Evolutionary conservation across 805 yeast species (phyloP), one percentile per base, ranked within the genome.

Genomic region (Ogataea trehalophila): DNA sequence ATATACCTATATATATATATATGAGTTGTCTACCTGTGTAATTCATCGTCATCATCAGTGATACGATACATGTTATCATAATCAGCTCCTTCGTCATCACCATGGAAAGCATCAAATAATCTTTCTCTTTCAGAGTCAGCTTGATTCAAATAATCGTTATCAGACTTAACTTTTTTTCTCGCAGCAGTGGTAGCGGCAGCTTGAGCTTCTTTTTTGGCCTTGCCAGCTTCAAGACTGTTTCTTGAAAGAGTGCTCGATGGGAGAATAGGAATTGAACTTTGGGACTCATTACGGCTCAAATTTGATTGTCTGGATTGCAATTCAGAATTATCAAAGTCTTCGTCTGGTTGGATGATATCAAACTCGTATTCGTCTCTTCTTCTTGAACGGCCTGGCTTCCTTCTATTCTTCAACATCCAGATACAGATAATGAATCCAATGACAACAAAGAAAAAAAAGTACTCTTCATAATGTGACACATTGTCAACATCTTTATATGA

Each of bases 341-440:
- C 59, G 22, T 55, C 64, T 22, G 59, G 84, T 17, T 82, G 85
- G 40, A 86, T 86, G 41, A 85, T 80, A 60, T 86, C 95, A 59
- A 86, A 83, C 60, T 86, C 94, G 58, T 78, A 83, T 37, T 83
- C 89, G 57, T 84, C 79, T 67, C 90, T 69, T 60, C 85, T 69
- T 66, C 87, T 71, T 48, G 68, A 61, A 33, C 69, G 54, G 6
- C 67, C 73, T 51, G 74, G 72, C 41, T 62, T 66, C 39, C 62
- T 59, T 63, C 69, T 55, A 23, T 48, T 58, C 29, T 67, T 73
- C 55, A 62, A 74, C 57, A 70, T 79, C 52, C 65, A 70, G 59
- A 69, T 66, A 51, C 67, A 70, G 13, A 73, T 60, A 5, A 72
- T 59, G 54, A 81, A 80, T 6, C 92, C 92, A 42, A 83, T 51